These are phyloP conservation scores for Endocladia muricata DNA, from an alignment of 31 red algal species.

Conservation along the genomic window DNA sequence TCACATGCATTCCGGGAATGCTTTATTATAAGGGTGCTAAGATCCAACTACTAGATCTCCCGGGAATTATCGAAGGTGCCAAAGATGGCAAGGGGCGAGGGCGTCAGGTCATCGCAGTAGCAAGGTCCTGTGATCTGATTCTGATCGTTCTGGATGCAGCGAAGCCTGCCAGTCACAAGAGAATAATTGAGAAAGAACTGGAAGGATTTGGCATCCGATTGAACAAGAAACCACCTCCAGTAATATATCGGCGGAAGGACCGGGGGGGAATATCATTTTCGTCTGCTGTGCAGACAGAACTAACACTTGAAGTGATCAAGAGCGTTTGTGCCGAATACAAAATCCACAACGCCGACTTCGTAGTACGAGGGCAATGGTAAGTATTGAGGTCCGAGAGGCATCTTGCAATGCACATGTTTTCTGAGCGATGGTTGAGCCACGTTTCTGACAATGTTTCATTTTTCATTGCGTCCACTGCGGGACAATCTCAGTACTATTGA, in stretches of 20 bases:
- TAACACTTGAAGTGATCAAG: constrained; percentile 65
- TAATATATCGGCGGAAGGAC: constrained; percentile 78
- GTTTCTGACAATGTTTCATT: no score
- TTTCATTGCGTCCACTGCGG: background rate
- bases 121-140: constrained; percentile 92
- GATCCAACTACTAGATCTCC: constrained; percentile 95
- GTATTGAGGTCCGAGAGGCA: no score
- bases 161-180: constrained; percentile 90
- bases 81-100: constrained; percentile 97
- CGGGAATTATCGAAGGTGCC: constrained; percentile 99
- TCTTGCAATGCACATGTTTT: no score
- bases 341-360: constrained; percentile 91
- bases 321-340: constrained; percentile 91
- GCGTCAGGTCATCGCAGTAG: constrained; percentile 97
- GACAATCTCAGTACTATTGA: constrained; percentile 73
- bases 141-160: constrained; percentile 90
- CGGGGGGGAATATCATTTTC: constrained; percentile 88
- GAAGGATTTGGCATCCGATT: constrained; percentile 98
- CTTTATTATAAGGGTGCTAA: constrained; percentile 92
- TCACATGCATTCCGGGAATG: constrained; percentile 94
- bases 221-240: constrained; percentile 85
- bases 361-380: constrained; percentile 62
- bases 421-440: no score
- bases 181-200: constrained; percentile 94
- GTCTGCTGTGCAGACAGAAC: constrained; percentile 66